These are phyloP conservation scores for Pseudopediastrum boryanum DNA, from an alignment of 139 green algal species.

Conservation along the genomic window DNA sequence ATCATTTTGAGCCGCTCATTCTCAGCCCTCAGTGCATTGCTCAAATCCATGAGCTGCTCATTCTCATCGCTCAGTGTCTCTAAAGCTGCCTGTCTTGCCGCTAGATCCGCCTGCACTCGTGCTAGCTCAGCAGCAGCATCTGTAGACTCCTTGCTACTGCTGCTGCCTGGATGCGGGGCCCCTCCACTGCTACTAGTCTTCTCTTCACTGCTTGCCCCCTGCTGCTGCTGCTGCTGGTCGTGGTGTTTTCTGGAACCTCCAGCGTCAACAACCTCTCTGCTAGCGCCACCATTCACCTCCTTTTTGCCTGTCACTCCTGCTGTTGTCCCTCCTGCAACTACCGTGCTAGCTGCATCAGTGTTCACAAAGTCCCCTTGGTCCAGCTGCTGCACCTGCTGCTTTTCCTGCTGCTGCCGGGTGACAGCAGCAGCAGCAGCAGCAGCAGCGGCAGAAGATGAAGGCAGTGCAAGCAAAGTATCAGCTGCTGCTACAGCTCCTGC, in stretches of 20 bases:
- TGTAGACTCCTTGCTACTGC: constrained; percentile 13
- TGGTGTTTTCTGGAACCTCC: neutral
- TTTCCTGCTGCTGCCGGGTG: too few species aligned
- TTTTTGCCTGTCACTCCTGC: neutral
- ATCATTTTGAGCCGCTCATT: constrained; percentile 37
- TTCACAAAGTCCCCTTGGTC: too few species aligned
- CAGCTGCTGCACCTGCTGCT: too few species aligned
- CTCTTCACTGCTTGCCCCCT: neutral
- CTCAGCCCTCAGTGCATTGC: constrained; percentile 65
- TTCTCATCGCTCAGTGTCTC: constrained; percentile 55
- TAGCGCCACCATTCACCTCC: neutral
- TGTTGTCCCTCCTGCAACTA: neutral
- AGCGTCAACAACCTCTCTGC: neutral
- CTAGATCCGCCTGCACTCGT: constrained; percentile 9
- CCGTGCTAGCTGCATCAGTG: neutral
- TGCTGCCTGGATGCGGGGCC: neutral
- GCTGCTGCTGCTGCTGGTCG: constrained; percentile 16
- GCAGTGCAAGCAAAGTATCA: too few species aligned
- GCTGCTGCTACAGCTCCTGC: too few species aligned
- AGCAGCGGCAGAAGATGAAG: too few species aligned
- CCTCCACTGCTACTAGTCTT: constrained; percentile 9
- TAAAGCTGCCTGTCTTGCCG: constrained; percentile 11
- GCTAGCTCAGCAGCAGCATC: constrained; percentile 18
- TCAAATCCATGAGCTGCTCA: constrained; percentile 77
- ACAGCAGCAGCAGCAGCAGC: too few species aligned